Conservation (phyloP, 176 grass and related monocot species). For the Chrysopogon serrulatus region DNA sequence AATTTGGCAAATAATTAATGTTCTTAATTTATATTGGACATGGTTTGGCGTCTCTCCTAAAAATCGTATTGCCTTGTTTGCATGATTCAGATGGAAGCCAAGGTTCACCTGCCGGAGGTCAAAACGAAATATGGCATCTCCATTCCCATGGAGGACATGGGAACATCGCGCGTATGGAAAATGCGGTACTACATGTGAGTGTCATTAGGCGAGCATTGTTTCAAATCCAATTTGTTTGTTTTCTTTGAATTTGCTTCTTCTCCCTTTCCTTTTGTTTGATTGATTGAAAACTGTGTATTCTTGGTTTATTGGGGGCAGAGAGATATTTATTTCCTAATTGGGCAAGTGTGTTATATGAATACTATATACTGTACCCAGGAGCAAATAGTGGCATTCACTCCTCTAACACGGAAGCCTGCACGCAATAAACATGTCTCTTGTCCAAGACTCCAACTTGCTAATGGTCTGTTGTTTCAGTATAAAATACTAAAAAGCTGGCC, state of each 20-base stretch:
- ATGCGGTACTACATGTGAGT: conserved; percentile 89
- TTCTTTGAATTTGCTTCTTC: not conserved
- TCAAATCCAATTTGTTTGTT: not conserved
- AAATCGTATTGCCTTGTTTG: not conserved
- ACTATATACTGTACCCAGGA: conserved; percentile 20
- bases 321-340: conserved; percentile 26
- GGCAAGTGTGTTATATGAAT: conserved; percentile 51
- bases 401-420: not conserved
- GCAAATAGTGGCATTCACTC: conserved; percentile 37
- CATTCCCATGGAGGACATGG: conserved; percentile 88
- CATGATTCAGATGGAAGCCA: conserved; percentile 80
- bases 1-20: too few species aligned
- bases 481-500: too few species aligned
- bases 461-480: not conserved
- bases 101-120: conserved; percentile 78
- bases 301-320: conserved; percentile 7
- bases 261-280: not conserved
- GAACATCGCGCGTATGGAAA: conserved; percentile 74
- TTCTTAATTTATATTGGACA: too few species aligned
- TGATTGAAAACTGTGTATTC: not conserved
- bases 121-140: conserved; percentile 69
- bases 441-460: not conserved
- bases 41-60: not conserved
- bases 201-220: not conserved
- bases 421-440: not conserved